Percentiles rank a stretch among this genome's conserved stretches.
Evolutionary conservation across 2,329 filamentous ascomycete genomes (phyloP).

Genomic region (Ceratocystis eucalypticola): DNA sequence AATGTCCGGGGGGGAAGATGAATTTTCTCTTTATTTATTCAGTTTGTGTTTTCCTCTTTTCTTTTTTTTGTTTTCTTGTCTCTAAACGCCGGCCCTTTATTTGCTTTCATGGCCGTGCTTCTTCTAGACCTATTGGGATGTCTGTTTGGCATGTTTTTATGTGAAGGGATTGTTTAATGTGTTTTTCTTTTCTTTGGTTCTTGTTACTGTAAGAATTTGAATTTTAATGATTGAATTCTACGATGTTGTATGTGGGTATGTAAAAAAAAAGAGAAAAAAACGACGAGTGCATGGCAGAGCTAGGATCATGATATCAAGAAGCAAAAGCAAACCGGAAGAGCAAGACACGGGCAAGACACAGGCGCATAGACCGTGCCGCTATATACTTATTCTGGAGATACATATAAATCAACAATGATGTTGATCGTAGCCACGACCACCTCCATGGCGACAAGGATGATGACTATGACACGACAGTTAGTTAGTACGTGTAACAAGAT

Average conservation of each 20-base stretch:
- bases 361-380: neutral
- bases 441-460: conserved; percentile 88
- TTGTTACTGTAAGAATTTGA: neutral
- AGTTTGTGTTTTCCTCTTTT: neutral
- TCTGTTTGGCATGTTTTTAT: neutral
- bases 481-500: conserved; percentile 1
- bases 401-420: conserved; percentile 87
- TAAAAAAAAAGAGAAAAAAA: neutral
- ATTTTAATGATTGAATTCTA: conserved; percentile 1
- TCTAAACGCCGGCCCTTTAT: neutral
- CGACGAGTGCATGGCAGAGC: neutral
- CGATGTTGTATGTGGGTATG: neutral
- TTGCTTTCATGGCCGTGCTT: neutral
- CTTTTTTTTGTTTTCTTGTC: neutral
- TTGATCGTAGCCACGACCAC: conserved; percentile 88
- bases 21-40: neutral
- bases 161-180: neutral
- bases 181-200: neutral
- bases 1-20: neutral
- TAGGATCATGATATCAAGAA: neutral
- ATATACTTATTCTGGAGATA: conserved; percentile 24
- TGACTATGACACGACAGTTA: conserved; percentile 42
- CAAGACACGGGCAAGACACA: neutral
- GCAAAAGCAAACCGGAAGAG: neutral
- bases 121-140: neutral